Evolutionary conservation across 805 yeast genomes (phyloP).

Genomic region (Wickerhamiella cacticola): DNA sequence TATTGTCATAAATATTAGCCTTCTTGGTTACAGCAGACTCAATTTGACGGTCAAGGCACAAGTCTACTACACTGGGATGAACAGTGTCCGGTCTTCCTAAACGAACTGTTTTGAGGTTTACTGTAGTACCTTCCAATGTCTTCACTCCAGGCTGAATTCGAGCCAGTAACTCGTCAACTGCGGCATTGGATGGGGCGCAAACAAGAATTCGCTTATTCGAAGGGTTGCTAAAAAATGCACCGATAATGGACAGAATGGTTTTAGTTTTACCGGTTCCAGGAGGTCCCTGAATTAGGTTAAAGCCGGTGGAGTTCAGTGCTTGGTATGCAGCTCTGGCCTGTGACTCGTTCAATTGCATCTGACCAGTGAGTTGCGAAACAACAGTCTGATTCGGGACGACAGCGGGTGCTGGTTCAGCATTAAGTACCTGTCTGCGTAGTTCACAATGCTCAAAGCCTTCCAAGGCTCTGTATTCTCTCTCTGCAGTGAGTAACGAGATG

Average conservation of each 20-base stretch:
- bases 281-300: slow-evolving; percentile 87
- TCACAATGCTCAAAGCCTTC: slow-evolving; percentile 76
- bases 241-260: slow-evolving; percentile 84
- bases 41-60: slow-evolving; percentile 76
- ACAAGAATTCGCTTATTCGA: slow-evolving; percentile 49
- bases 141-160: slow-evolving; percentile 66
- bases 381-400: slow-evolving; percentile 27
- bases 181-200: slow-evolving; percentile 99
- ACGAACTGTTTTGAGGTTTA: slow-evolving; percentile 63
- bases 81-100: slow-evolving; percentile 84
- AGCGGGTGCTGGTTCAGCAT: slow-evolving; percentile 47
- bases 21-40: slow-evolving; percentile 31
- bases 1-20: slow-evolving; percentile 24
- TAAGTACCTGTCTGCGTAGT: slow-evolving; percentile 50
- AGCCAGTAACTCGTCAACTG: slow-evolving; percentile 86
- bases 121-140: slow-evolving; percentile 32
- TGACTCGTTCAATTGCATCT: slow-evolving; percentile 63
- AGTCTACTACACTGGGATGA: slow-evolving; percentile 65
- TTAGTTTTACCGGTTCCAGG: slow-evolving; percentile 99
- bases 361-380: slow-evolving; percentile 34
- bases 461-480: slow-evolving; percentile 80
- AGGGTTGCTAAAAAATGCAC: slow-evolving; percentile 40
- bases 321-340: slow-evolving; percentile 85
- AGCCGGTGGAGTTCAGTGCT: slow-evolving; percentile 55
- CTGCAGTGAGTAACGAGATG: slow-evolving; percentile 81